Base-by-base conservation (phyloP, 345 rosid species). In the Camelina hispida region DNA sequence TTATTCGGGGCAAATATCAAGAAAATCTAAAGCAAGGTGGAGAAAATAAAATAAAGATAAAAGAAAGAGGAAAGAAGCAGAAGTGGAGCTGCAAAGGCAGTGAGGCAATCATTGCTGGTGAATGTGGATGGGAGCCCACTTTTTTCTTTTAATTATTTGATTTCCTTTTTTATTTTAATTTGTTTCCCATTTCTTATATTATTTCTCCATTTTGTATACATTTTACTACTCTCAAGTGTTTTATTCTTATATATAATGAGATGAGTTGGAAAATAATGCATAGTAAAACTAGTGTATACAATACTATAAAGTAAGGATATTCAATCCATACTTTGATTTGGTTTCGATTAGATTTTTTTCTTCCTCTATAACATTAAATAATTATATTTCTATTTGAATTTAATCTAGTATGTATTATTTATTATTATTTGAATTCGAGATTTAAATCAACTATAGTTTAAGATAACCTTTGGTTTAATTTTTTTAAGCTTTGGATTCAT, bases 111-210 rank as follows among this genome's bases (percentile, higher is more conserved):
- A 79, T 79, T 79, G 77, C 76, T 79, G 67, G 82, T 79, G 76
- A 74, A 74, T 79, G 79, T 69, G 82, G 79, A 79, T 74, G 79
- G 79, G 82, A 74, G 79, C 82, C 82, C 82, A 79, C 79, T 20
- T 72, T 67, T 56, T 69, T 58, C 61, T 65, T 77, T 78, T 72
- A 51, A 66, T 78, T 61, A 64, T 62, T 56, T 66, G 20, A 17
- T 69, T 66, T 18, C 55, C 25, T 13, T 17, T 60, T 46, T 40
- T 12, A n/a, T 16, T 1, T 34, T 34, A 34, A 62, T 40, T 71
- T 58, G 51, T 47, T 47, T 47, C 10, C 43, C 43, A 12, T 70
- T 59, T 32, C 1, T 1, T 15, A 38, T 38, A 59, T 47, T 52
- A 5, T 78, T 52, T 75, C 63, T 73, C 55, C 30, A 52, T 62